Evolutionary conservation across 257 asterid genomes (phyloP), one percentile per base, ranked within the genome.

Genomic region (Petunia secreta): DNA sequence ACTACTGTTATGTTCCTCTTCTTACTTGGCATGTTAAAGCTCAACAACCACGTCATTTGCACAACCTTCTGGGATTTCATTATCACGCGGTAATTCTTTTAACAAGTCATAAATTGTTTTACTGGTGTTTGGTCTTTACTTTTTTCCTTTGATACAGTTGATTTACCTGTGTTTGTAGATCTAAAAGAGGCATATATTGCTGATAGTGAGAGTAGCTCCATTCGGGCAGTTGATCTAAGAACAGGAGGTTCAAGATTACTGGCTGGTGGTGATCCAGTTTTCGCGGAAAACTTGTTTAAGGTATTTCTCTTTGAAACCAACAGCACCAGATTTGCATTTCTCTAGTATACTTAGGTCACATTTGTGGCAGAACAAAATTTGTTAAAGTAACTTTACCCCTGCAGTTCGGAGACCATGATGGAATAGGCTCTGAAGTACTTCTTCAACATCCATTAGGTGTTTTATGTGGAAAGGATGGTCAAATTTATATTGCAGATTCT

Each of bases 171-270:
- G 63, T 82, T 80, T 44, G 77, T 68, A 95, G 99, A 92, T 87
- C 84, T 88, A 58, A 93, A 90, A 91, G 93, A 92, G 82, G 98
- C 97, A 65, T 95, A 88, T 82, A 86, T 95, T 87, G 99, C 99
- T 87, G 99, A 95, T 84, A 95, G 99, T 84, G 99, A 95, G 92
- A 95, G 99, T 90, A 95, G 99, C 94, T 93, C 99, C 79, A 89
- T 95, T 80, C 89, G 99, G 85, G 98, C 97, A 71, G 93, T 95
- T 77, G 89, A 92, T 87, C 89, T 95, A 67, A 85, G 73, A 88
- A 89, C 99, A 36, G 97, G 99, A 65, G 99, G 99, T 75, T 91
- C 99, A 40, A 90, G 91, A 86, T 89, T 89, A 86, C 91, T 95
- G 75, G 99, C 93, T 75, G 99, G 99, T 46, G 99, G 98, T 55